Conservation (phyloP, 73 alveolate genomes). For the Stentor coeruleus region DNA sequence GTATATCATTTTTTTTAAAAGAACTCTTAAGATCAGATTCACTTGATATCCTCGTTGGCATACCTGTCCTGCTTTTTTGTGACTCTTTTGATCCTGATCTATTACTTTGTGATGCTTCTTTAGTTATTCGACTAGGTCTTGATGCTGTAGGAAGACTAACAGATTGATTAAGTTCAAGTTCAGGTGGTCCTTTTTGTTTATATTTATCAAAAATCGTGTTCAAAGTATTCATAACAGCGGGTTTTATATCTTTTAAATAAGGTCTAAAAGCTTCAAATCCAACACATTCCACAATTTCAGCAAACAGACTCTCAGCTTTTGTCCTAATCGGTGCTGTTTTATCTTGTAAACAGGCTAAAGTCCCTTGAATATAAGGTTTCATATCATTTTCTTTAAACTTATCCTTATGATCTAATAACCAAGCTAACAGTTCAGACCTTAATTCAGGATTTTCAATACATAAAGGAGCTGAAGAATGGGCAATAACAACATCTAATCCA, state of each 20-base stretch:
- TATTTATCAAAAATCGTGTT: constrained; percentile 7
- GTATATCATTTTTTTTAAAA: not conserved
- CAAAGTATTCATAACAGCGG: constrained; percentile 49
- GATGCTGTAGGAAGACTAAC: too few relatives aligned
- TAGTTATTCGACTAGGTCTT: not conserved
- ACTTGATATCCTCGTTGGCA: not conserved
- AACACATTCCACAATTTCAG: constrained; percentile 49
- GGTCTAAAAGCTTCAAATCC: constrained; percentile 34
- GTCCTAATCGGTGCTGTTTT: constrained; percentile 69
- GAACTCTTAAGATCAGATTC: constrained; percentile 5
- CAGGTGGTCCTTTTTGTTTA: not conserved
- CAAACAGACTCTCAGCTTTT: constrained; percentile 62
- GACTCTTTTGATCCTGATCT: not conserved
- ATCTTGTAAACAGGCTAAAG: constrained; percentile 68
- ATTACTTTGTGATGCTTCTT: not conserved
- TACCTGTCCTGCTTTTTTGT: not conserved
- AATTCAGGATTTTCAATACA: constrained; percentile 71
- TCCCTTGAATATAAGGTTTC: constrained; percentile 44
- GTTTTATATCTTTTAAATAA: constrained; percentile 62
- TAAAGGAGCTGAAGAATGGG: constrained; percentile 46
- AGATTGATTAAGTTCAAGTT: not conserved
- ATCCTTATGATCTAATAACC: constrained; percentile 68
- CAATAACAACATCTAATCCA: constrained; percentile 66
- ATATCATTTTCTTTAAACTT: constrained; percentile 48
- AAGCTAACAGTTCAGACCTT: constrained; percentile 61